Base-by-base conservation (phyloP, 345 rosid genomes). In the Conringia planisiliqua region DNA sequence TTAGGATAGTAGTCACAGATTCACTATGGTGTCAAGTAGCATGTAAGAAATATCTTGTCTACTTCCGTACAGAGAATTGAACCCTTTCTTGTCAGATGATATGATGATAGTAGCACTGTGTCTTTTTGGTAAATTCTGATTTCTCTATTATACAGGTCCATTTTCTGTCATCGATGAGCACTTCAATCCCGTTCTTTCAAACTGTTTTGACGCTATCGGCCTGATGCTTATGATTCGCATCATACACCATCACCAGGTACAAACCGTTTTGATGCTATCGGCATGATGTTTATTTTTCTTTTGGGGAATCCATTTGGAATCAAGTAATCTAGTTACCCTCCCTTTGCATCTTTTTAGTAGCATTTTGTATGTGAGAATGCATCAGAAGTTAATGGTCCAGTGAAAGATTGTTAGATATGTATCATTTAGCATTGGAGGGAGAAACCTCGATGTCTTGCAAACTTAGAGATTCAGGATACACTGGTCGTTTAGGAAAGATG, bases 171-270 rank as follows among this genome's bases (percentile, higher is more conserved):
- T 95, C 32, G 98, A 92, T 60, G 98, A 95, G 68, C 98, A 95
- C 83, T 89, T 95, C 79, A 88, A 79, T 84, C 80, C 90, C 35
- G 82, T 92, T 67, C 89, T 95, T 56, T 90, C 96, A 62, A 90
- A 90, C 83, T 90, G 87, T 78, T 95, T 86, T 81, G 98, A 95
- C 82, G 99, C 99, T 63, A 95, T 95, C 44, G 98, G 99, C 38
- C 83, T 95, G 70, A 92, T 90, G 98, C 92, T 95, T 69, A 92
- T 95, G 99, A 95, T 95, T 81, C 91, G 92, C 71, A 89, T 95
- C 80, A 84, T 91, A 84, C 91, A 90, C 86, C 94, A 88, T 51
- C 97, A 95, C 76, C 99, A 90, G 99, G 99, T 95, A 78, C 80
- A 26, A 54, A 54, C 17, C 26, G 4, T 54, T 52, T 54, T 54